Percentiles rank a stretch among this genome's conserved stretches.
These are phyloP conservation scores for Fusarium agapanthi DNA, from an alignment of 2,329 filamentous ascomycete species.

Conservation along the genomic window DNA sequence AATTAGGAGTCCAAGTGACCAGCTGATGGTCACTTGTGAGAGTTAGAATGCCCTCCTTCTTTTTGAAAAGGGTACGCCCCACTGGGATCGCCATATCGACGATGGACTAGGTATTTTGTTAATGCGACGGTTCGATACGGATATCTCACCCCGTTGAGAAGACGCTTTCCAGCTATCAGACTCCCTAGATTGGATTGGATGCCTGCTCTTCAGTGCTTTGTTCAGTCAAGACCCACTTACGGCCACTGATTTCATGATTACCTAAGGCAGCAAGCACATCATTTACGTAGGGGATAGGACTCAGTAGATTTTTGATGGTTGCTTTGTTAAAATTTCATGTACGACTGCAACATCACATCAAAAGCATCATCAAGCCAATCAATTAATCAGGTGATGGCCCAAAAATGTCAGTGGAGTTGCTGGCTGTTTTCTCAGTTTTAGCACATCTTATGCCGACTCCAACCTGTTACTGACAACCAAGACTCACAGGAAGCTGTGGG, in stretches of 20 bases:
- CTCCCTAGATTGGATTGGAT: neutral
- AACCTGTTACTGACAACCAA: neutral
- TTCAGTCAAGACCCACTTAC: conserved; percentile 12
- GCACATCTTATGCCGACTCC: conserved; percentile 13
- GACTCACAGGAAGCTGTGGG: neutral
- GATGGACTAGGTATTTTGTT: neutral
- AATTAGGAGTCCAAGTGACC: conserved; percentile 82
- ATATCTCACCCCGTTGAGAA: neutral
- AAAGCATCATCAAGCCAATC: neutral
- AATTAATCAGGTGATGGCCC: neutral
- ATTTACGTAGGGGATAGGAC: neutral
- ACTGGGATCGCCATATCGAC: conserved; percentile 64
- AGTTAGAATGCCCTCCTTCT: conserved; percentile 87
- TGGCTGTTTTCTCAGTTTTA: neutral
- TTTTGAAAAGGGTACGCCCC: conserved; percentile 85
- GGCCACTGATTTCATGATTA: conserved; percentile 16
- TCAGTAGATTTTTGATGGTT: neutral
- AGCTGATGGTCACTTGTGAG: conserved; percentile 77
- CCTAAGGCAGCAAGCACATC: neutral
- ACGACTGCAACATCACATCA: neutral
- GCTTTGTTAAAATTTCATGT: neutral
- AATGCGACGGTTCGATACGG: neutral
- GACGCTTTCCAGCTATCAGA: neutral
- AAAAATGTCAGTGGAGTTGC: conserved; percentile 11
- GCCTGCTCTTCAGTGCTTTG: neutral